phyloP scores from a whole-genome alignment of 2,329 filamentous ascomycete genomes.

The Aspergillus fischeri region DNA sequence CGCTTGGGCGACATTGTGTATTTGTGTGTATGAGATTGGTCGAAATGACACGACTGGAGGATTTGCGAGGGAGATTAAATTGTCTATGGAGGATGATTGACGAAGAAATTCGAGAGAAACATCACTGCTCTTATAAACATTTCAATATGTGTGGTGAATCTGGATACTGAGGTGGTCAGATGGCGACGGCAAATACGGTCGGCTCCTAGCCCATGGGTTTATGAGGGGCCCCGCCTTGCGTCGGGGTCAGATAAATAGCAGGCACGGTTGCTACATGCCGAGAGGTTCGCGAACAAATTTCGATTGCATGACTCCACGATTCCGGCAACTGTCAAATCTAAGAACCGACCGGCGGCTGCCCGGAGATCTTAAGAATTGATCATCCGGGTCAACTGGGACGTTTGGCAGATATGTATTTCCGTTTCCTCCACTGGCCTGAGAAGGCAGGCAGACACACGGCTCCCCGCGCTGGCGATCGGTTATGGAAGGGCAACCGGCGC shows the following conservation, averaged over 20 bases:
- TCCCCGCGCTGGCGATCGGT: too few species aligned
- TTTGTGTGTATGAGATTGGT: background rate
- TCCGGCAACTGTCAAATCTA: background rate
- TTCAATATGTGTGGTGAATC: background rate
- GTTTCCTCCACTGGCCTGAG: background rate
- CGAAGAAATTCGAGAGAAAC: background rate
- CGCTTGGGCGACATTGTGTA: conserved; percentile 17
- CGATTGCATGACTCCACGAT: background rate
- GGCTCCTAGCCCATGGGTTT: background rate
- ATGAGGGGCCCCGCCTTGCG: background rate
- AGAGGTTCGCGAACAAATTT: background rate
- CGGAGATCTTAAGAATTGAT: background rate
- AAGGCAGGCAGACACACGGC: background rate
- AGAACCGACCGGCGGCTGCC: too few species aligned
- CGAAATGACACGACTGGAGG: background rate
- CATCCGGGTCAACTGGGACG: background rate
- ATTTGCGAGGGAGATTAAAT: background rate
- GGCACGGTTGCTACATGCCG: background rate
- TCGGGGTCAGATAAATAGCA: background rate
- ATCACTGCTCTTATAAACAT: background rate
- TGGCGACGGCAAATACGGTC: background rate
- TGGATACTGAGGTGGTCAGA: background rate
- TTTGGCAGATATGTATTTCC: background rate
- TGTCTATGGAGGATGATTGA: background rate
- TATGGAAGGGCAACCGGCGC: too few species aligned